Evolutionary conservation across 305 asterid species (phyloP), one percentile per base, ranked within the genome.

Genomic region (Withania somnifera): DNA sequence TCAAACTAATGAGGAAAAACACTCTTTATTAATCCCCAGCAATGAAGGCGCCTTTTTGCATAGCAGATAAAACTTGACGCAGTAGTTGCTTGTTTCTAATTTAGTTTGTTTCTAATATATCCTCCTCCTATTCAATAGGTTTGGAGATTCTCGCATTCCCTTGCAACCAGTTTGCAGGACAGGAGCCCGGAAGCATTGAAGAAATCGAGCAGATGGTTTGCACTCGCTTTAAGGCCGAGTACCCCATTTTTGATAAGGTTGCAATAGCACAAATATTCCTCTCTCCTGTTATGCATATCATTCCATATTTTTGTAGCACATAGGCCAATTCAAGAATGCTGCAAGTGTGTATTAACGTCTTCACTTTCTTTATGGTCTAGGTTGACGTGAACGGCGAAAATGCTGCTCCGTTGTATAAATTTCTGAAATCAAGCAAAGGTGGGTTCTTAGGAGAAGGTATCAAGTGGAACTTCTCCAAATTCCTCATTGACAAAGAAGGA

Each of bases 141-240:
- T 81, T 95, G 88, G 98, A 95, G 93, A 94, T 95, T 82, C 88
- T 95, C 50, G 99, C 99, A 68, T 95, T 95, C 83, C 99, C 99
- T 22, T 93, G 98, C 95, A 95, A 95, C 83, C 99, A 95, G 88
- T 95, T 95, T 85, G 97, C 93, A 22, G 89, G 95, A n/a, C 98
- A 95, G 82, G 98, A 95, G 89, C 98, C 99, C 79, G 98, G 99
- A 77, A 89, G 85, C 84, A 91, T 87, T 64, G 98, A 93, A 93
- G 97, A 94, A 60, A 93, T 94, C 75, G 93, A 88, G 82, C 85
- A 93, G 50, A 93, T 93, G 73, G 97, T 86, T 24, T 94, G 99
- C 86, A 94, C 99, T 82, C 97, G 96, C 82, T 94, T 94, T 51
- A 94, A 95, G 91, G 99, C 99, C 0, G 99, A 94, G 84, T 94